A percentile compares a stretch with the other conserved stretches of the same genome.
phyloP scores from a whole-genome alignment of 2,329 filamentous ascomycete species.

The Aspergillus cejpii region DNA sequence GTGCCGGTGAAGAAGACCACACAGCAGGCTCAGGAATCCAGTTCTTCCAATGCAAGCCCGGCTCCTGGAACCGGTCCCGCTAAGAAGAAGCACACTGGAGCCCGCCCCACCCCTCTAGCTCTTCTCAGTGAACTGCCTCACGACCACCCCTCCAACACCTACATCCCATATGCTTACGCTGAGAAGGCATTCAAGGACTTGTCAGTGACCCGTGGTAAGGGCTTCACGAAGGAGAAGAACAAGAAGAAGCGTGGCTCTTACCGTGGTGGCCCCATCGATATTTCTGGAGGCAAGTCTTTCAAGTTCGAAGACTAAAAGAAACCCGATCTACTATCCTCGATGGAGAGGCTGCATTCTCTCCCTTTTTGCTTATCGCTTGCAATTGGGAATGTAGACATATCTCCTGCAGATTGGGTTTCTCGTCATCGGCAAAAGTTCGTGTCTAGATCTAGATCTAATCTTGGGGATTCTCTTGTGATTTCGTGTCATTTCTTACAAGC shows the following conservation, averaged over 20 bases:
- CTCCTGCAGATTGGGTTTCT: slow-evolving; percentile 2
- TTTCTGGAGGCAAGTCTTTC: slow-evolving; percentile 71
- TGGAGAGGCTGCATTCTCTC: neutral
- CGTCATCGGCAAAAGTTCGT: slow-evolving; percentile 8
- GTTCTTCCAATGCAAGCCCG: slow-evolving; percentile 50
- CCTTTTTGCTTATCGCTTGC: neutral
- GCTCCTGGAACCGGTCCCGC: slow-evolving; percentile 24
- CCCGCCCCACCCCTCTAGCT: slow-evolving; percentile 68
- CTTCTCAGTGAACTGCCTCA: slow-evolving; percentile 61
- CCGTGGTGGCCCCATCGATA: slow-evolving; percentile 81
- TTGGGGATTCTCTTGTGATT: slow-evolving; percentile 12
- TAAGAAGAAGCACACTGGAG: slow-evolving; percentile 41
- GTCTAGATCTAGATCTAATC: slow-evolving; percentile 13
- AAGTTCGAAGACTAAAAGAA: slow-evolving; percentile 78
- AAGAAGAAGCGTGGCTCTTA: slow-evolving; percentile 93
- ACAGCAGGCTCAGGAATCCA: slow-evolving; percentile 26
- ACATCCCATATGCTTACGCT: slow-evolving; percentile 78
- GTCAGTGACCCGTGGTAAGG: slow-evolving; percentile 86
- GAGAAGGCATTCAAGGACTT: slow-evolving; percentile 82
- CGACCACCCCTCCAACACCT: slow-evolving; percentile 72
- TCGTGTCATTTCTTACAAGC: slow-evolving; percentile 18
- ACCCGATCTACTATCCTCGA: neutral
- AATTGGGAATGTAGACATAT: slow-evolving; percentile 12
- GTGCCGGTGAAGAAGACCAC: slow-evolving; percentile 20
- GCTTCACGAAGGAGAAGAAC: slow-evolving; percentile 99